phyloP scores from a whole-genome alignment of 768 basidiomycete species.

The Phlebiopsis gigantea region DNA sequence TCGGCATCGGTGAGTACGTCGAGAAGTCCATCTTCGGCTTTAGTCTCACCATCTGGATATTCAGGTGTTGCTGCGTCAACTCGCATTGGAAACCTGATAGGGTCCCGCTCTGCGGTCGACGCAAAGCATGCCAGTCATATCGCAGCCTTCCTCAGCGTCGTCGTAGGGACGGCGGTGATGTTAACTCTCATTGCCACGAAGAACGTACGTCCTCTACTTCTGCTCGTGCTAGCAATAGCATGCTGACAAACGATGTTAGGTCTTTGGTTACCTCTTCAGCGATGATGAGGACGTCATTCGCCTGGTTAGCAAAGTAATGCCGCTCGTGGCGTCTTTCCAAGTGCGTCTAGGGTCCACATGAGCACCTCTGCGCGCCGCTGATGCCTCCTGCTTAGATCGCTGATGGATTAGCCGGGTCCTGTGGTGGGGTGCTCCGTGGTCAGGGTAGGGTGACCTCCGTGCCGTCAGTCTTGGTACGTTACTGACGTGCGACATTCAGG shows the following conservation, averaged over 20 bases:
- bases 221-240: constrained; percentile 1
- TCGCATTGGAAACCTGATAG: constrained; percentile 70
- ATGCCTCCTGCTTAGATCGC: constrained; percentile 30
- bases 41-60: constrained; percentile 18
- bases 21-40: constrained; percentile 4
- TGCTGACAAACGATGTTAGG: constrained; percentile 28
- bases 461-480: neutral
- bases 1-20: constrained; percentile 44
- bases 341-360: constrained; percentile 19
- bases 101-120: constrained; percentile 43
- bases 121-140: constrained; percentile 59
- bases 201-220: constrained; percentile 37
- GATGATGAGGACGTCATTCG: constrained; percentile 50
- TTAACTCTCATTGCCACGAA: constrained; percentile 46
- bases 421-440: constrained; percentile 44
- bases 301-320: constrained; percentile 46
- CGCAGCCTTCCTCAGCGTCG: constrained; percentile 57
- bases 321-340: constrained; percentile 52
- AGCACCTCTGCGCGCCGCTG: neutral
- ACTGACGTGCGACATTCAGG: constrained; percentile 20
- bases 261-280: constrained; percentile 65
- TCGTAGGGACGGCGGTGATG: constrained; percentile 58
- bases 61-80: constrained; percentile 61
- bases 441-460: constrained; percentile 28
- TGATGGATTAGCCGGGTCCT: constrained; percentile 48